Evolutionary conservation across 1,139 yeast species (phyloP), one percentile per base, ranked within the genome.

Genomic region (Wickerhamomyces sp.): DNA sequence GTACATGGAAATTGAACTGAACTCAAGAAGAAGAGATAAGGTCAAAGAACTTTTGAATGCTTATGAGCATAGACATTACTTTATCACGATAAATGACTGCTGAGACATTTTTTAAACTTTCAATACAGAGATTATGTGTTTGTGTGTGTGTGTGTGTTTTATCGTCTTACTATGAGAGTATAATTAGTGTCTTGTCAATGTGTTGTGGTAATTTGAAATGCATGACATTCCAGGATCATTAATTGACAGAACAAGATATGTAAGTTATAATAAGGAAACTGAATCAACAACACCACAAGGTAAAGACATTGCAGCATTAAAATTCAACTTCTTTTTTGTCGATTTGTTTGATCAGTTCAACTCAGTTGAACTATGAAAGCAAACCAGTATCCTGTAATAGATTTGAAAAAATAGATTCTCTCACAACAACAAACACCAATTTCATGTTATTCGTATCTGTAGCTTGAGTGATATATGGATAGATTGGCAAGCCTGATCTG

Each of bases 401-500:
- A 56, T 88, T 88, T 52, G 86, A 94, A 55, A 88, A 68, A 36
- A 88, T 83, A 4, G 95, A 85, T 58, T 87, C 96, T 55, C 82
- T 83, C 22, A 88, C 91, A 13, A 95, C 95, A 4, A 94, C 95
- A 66, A 88, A 86, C 6, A 88, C 96, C 51, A 87, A 65, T 52
- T 83, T 78, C 45, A 88, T 87, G 57, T 88, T 88, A 19, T 87
- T 78, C 8, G 96, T 87, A 57, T 88, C 96, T 1, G 96, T 88
- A 1, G 96, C 96, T 57, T 88, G 96, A 4, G 96, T 88, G 21
- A 88, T 84, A 54, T 88, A 95, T 11, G 96, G 96, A 52, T 84
- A 85, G 24, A 88, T 74, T 46, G 81, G 83, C 45, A 88, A 67
- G 15, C 88, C 86, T 2, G 93, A 80, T 45, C 95, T 70, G 57